Evolutionary conservation across 148 eudicot species (phyloP).

Genomic region (Vaccinium macrocarpon): DNA sequence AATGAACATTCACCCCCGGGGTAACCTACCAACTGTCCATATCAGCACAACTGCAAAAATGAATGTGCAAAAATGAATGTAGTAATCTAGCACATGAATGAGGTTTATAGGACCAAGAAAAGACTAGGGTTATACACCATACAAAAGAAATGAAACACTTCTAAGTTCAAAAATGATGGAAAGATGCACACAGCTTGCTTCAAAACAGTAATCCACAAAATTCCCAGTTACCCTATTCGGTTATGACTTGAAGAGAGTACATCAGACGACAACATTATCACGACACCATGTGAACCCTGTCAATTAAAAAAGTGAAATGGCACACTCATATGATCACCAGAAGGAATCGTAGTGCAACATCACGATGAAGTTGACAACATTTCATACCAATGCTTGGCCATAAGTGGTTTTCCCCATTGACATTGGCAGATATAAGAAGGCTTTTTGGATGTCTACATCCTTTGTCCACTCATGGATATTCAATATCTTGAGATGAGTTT

Average conservation of each 20-base stretch:
- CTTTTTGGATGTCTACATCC: neutral
- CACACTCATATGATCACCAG: neutral
- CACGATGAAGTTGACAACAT: neutral
- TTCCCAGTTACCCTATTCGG: neutral
- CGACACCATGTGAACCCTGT: too few species aligned
- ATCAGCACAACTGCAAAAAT: neutral
- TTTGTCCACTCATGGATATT: neutral
- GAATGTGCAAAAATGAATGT: too few species aligned
- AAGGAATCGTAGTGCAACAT: neutral
- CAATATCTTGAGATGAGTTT: neutral
- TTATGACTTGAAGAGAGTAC: neutral
- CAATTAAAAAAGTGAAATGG: neutral
- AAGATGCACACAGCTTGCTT: slow-evolving; percentile 1
- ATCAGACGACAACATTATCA: neutral
- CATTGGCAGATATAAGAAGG: neutral
- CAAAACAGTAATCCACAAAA: neutral
- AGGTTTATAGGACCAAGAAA: neutral
- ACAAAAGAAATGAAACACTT: neutral
- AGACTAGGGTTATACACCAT: neutral
- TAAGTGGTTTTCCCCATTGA: neutral
- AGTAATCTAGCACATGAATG: neutral
- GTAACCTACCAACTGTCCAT: neutral
- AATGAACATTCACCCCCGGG: neutral
- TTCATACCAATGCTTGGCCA: neutral
- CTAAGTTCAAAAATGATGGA: neutral